phyloP scores from a whole-genome alignment of 106 monocot species.

The Iris macrosiphon region DNA sequence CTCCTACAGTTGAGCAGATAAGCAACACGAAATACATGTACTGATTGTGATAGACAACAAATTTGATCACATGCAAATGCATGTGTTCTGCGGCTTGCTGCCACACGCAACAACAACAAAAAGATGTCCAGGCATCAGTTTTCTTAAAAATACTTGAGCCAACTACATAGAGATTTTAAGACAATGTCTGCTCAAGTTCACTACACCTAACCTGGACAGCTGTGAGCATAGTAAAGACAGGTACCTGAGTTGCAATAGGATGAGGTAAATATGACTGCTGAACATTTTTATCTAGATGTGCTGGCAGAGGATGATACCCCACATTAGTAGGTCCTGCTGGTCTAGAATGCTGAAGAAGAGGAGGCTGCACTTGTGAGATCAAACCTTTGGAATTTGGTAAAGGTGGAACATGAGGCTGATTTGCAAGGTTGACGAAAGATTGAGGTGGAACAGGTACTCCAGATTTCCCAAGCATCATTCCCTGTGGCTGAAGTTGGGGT shows the following conservation, averaged over 20 bases:
- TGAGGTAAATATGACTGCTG: conserved; percentile 24
- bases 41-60: too few species aligned
- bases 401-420: conserved; percentile 14
- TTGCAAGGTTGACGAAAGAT: conserved; percentile 12
- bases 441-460: conserved; percentile 14
- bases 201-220: too few species aligned
- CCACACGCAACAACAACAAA: too few species aligned
- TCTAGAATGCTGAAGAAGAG: conserved; percentile 32
- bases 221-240: too few species aligned
- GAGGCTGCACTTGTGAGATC: conserved; percentile 31
- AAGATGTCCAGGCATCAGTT: too few species aligned
- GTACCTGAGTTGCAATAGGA: conserved; percentile 42
- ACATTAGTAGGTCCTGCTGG: conserved; percentile 18
- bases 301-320: conserved; percentile 19
- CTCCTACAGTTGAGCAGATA: too few species aligned
- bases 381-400: conserved; percentile 20
- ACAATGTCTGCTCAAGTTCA: too few species aligned
- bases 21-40: background rate
- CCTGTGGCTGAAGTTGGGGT: conserved; percentile 15
- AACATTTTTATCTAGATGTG: conserved; percentile 11
- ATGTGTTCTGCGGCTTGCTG: too few species aligned
- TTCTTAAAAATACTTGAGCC: too few species aligned
- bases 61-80: too few species aligned
- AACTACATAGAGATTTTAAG: too few species aligned
- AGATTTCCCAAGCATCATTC: conserved; percentile 19